These are phyloP conservation scores for Candida dajiaensis DNA, from an alignment of 805 yeast genomes.

Conservation along the genomic window DNA sequence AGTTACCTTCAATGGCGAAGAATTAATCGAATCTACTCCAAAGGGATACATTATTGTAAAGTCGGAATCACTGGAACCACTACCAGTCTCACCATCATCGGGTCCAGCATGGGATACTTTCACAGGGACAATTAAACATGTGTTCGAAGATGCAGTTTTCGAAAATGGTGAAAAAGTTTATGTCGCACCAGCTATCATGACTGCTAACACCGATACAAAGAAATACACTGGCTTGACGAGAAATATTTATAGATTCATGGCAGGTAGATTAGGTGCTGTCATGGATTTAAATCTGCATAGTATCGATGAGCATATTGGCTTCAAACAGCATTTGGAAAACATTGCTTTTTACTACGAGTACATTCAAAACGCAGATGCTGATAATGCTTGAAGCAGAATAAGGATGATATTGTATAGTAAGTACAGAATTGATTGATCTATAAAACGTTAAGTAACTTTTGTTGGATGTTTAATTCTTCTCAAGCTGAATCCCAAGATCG, in stretches of 20 bases:
- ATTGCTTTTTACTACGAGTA: conserved; percentile 46
- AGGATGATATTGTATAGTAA: too few relatives aligned
- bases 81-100: conserved; percentile 10
- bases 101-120: conserved; percentile 17
- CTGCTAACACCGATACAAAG: conserved; percentile 69
- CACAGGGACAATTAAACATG: conserved; percentile 37
- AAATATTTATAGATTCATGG: conserved; percentile 50
- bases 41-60: conserved; percentile 24
- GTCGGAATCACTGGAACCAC: conserved; percentile 8
- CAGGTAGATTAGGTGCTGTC: conserved; percentile 10
- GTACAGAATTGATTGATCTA: not conserved
- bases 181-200: conserved; percentile 38
- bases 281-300: conserved; percentile 37
- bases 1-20: conserved; percentile 14
- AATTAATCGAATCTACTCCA: conserved; percentile 14
- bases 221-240: conserved; percentile 56
- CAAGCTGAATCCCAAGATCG: not conserved
- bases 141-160: conserved; percentile 40
- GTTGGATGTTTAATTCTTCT: too few relatives aligned
- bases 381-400: not conserved
- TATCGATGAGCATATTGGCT: conserved; percentile 46
- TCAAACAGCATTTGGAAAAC: conserved; percentile 48
- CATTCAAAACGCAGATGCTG: conserved; percentile 35
- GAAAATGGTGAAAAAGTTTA: conserved; percentile 49
- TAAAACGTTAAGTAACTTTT: not conserved